These are phyloP conservation scores for Capronia coronata DNA, from an alignment of 2,329 filamentous ascomycete species.

Conservation along the genomic window DNA sequence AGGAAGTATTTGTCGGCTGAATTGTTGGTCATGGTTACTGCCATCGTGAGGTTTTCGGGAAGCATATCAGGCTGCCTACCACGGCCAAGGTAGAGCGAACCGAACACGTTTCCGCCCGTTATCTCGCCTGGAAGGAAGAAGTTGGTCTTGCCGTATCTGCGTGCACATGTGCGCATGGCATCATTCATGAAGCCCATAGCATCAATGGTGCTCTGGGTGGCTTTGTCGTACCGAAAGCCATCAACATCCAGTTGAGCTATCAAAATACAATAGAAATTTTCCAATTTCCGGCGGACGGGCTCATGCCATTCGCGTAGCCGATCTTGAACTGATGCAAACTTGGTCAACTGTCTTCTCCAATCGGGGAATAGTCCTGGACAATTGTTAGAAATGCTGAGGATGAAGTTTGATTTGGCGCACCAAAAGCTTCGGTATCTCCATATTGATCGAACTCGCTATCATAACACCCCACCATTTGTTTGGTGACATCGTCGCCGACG, in stretches of 20 bases:
- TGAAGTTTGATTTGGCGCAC: constrained; percentile 31
- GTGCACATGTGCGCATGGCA: constrained; percentile 53
- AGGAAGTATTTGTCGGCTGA: constrained; percentile 45
- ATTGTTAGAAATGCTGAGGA: not conserved
- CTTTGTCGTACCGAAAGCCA: constrained; percentile 62
- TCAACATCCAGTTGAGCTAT: constrained; percentile 60
- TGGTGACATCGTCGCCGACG: constrained; percentile 43
- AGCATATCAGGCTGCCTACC: constrained; percentile 52
- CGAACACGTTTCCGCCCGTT: constrained; percentile 55
- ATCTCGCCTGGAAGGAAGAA: constrained; percentile 61
- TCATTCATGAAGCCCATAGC: constrained; percentile 53
- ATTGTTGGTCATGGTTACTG: constrained; percentile 44
- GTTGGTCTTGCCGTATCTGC: constrained; percentile 53
- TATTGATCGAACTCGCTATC: constrained; percentile 61
- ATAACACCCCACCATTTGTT: constrained; percentile 50
- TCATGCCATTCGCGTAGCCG: constrained; percentile 59
- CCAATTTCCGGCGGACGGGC: constrained; percentile 51
- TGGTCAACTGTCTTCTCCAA: constrained; percentile 58
- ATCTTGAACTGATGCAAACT: constrained; percentile 62
- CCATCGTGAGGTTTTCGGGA: constrained; percentile 43
- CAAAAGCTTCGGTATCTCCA: constrained; percentile 58
- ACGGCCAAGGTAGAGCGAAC: constrained; percentile 56
- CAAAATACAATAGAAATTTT: constrained; percentile 57
- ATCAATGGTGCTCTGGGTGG: constrained; percentile 57
- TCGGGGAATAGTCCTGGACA: constrained; percentile 45